Conservation (phyloP, 192 early-diverging fungal genomes). For the Coemansia sp. region DNA sequence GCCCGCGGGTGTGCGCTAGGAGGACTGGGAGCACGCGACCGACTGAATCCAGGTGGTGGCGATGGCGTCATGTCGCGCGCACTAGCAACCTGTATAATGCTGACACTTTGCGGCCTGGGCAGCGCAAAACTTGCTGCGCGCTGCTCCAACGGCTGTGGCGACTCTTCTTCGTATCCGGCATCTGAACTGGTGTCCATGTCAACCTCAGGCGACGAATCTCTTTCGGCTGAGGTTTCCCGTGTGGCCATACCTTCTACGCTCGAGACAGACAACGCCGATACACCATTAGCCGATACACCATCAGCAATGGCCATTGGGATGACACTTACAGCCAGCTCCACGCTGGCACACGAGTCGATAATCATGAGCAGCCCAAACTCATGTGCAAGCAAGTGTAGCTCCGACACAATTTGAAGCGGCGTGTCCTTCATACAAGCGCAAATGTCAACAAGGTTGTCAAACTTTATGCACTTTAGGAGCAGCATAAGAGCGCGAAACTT, state of each 20-base stretch:
- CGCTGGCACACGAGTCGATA: conserved; percentile 27
- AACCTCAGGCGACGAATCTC: not conserved
- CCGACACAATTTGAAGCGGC: conserved; percentile 14
- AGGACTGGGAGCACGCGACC: conserved; percentile 46
- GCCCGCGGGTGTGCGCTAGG: conserved; percentile 24
- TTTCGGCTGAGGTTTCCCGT: not conserved
- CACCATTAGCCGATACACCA: not conserved
- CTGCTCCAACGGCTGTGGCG: not conserved
- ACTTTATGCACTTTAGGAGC: conserved; percentile 33
- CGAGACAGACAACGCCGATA: not conserved
- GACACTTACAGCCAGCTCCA: conserved; percentile 6
- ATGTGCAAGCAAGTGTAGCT: conserved; percentile 32
- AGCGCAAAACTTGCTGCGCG: not conserved
- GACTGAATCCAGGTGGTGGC: conserved; percentile 12
- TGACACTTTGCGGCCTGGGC: not conserved
- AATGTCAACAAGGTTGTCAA: conserved; percentile 24
- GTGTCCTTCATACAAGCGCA: conserved; percentile 11
- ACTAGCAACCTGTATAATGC: not conserved
- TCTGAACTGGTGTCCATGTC: conserved; percentile 52
- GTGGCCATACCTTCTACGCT: not conserved
- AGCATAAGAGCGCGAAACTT: conserved; percentile 34
- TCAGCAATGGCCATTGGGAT: not conserved
- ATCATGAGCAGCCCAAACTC: conserved; percentile 34
- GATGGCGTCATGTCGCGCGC: not conserved
- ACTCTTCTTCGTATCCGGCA: conserved; percentile 12